Evolutionary conservation across 352 stramenopile species (phyloP).

Genomic region (Pythium coloratum): DNA sequence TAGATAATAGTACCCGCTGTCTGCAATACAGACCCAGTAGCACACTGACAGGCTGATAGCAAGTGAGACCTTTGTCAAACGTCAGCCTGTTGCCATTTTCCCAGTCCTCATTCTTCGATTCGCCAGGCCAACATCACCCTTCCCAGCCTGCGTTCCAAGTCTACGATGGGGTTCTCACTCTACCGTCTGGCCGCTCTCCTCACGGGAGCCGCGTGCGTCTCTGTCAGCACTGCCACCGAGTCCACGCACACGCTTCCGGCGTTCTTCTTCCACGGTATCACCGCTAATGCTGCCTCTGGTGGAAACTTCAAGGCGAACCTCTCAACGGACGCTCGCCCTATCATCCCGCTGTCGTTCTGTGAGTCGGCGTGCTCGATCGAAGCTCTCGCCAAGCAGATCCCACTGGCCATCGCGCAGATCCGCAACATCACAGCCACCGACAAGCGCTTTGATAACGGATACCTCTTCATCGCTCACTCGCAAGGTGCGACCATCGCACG

Average conservation of each 20-base stretch:
- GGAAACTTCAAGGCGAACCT: slow-evolving; percentile 36
- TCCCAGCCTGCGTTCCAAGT: too few relatives aligned
- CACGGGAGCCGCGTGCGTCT: background rate
- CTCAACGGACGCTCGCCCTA: slow-evolving; percentile 33
- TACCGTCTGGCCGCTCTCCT: too few relatives aligned
- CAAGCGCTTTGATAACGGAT: slow-evolving; percentile 39
- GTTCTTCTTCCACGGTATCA: slow-evolving; percentile 57
- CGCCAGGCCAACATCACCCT: too few relatives aligned
- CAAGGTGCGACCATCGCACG: slow-evolving; percentile 40
- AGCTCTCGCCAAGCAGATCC: slow-evolving; percentile 35
- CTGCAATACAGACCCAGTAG: too few relatives aligned
- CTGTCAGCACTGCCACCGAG: background rate
- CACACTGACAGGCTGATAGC: too few relatives aligned
- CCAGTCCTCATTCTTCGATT: too few relatives aligned
- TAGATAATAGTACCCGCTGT: too few relatives aligned
- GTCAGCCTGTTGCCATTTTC: too few relatives aligned
- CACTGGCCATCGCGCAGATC: slow-evolving; percentile 42
- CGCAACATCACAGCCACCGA: slow-evolving; percentile 33
- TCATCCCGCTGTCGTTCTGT: slow-evolving; percentile 44
- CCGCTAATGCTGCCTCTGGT: too few relatives aligned
- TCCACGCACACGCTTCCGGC: slow-evolving; percentile 26
- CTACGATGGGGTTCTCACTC: too few relatives aligned
- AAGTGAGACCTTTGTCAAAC: too few relatives aligned
- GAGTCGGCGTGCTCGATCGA: slow-evolving; percentile 32
- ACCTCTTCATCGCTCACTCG: slow-evolving; percentile 52